Evolutionary conservation across 192 early-diverging fungal species (phyloP).

Genomic region (Entomortierella chlamydospora): DNA sequence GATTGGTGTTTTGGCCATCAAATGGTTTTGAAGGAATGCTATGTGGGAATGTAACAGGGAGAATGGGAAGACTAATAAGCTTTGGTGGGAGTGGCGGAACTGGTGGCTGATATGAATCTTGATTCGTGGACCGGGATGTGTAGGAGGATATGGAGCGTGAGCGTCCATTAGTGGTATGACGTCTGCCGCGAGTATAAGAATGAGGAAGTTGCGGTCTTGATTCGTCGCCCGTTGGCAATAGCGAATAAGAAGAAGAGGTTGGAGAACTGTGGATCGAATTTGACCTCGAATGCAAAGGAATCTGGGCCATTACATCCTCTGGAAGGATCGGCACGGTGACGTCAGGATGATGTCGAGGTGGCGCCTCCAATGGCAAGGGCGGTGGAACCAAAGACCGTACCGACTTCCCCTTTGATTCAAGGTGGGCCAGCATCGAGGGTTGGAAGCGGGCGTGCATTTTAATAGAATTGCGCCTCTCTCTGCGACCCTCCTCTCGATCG

Average conservation of each 20-base stretch:
- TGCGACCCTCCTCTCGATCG: background rate
- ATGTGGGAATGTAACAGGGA: background rate
- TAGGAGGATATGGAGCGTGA: background rate
- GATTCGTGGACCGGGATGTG: background rate
- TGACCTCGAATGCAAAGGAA: background rate
- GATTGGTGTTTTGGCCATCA: background rate
- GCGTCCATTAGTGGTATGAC: conserved; percentile 2
- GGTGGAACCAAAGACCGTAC: conserved; percentile 14
- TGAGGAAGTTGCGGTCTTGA: too few relatives aligned
- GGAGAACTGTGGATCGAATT: conserved; percentile 4
- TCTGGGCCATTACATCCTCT: conserved; percentile 5
- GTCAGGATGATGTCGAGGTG: conserved; percentile 32
- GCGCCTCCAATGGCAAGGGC: conserved; percentile 31
- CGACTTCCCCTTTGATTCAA: background rate
- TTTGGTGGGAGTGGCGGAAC: background rate
- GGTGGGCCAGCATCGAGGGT: background rate
- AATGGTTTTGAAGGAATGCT: background rate
- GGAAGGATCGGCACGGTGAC: conserved; percentile 14
- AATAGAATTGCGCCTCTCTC: background rate
- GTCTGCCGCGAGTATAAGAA: background rate
- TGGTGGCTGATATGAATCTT: background rate
- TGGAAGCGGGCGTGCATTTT: background rate
- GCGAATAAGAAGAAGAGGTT: background rate
- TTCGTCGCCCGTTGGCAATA: too few relatives aligned
- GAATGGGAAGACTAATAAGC: too few relatives aligned